Conservation (phyloP, 2,329 filamentous ascomycete genomes). For the Fusarium buharicum region DNA sequence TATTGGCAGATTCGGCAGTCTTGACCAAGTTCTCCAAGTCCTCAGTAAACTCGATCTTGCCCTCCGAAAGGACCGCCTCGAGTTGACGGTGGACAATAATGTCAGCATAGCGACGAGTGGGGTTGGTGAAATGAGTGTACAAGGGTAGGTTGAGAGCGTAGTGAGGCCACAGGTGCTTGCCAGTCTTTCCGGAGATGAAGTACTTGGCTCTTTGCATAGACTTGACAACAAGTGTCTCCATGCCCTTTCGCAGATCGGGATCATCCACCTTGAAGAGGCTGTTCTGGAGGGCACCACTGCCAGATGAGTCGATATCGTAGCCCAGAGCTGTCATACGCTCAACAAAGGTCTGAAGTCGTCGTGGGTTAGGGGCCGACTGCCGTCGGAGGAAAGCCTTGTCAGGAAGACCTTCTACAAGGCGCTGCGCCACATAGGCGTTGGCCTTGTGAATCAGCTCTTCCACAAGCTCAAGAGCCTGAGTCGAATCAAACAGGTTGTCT, state of each 20-base stretch:
- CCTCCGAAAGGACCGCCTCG: slow-evolving; percentile 84
- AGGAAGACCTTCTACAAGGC: slow-evolving; percentile 79
- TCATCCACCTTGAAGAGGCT: slow-evolving; percentile 95
- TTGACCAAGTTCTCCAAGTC: slow-evolving; percentile 90
- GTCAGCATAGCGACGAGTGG: slow-evolving; percentile 93
- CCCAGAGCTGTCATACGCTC: slow-evolving; percentile 93
- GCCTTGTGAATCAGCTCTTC: slow-evolving; percentile 96
- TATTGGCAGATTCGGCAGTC: slow-evolving; percentile 95
- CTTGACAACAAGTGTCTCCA: slow-evolving; percentile 96
- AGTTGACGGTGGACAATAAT: slow-evolving; percentile 95
- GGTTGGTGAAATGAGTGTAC: slow-evolving; percentile 98
- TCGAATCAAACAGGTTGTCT: slow-evolving; percentile 94
- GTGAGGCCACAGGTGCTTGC: slow-evolving; percentile 82
- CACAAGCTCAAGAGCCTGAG: slow-evolving; percentile 87
- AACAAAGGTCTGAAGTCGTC: slow-evolving; percentile 88
- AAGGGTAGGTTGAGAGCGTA: slow-evolving; percentile 92
- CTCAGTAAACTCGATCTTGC: slow-evolving; percentile 84
- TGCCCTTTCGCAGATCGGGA: slow-evolving; percentile 89
- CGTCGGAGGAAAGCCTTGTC: slow-evolving; percentile 93
- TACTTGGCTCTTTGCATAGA: slow-evolving; percentile 97
- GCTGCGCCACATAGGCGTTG: slow-evolving; percentile 89
- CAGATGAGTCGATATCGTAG: slow-evolving; percentile 87
- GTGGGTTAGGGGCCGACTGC: slow-evolving; percentile 84
- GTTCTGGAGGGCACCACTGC: slow-evolving; percentile 91
- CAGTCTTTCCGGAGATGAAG: slow-evolving; percentile 82